These are phyloP conservation scores for Metarhizium sp. DNA, from an alignment of 2,329 filamentous ascomycete species.

Conservation along the genomic window DNA sequence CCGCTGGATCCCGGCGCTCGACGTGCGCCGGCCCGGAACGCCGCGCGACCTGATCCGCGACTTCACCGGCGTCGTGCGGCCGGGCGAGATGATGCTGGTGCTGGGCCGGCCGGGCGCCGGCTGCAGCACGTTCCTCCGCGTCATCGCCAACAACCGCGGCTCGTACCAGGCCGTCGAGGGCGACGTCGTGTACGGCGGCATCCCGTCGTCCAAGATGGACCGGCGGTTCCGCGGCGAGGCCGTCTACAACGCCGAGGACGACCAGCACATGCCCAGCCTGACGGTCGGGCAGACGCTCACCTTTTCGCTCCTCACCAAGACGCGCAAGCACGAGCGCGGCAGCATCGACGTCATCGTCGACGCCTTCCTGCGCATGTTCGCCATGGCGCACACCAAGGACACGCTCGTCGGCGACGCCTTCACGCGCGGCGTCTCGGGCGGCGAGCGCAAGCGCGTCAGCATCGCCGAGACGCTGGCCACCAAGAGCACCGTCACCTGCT, in stretches of 20 bases:
- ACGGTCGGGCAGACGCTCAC: constrained; percentile 71
- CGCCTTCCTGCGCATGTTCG: constrained; percentile 67
- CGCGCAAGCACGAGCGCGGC: constrained; percentile 52
- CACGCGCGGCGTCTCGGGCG: constrained; percentile 66
- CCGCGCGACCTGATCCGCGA: constrained; percentile 10
- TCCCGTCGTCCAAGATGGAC: constrained; percentile 57
- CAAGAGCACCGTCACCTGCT: constrained; percentile 63
- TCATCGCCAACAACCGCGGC: constrained; percentile 54
- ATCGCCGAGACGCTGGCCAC: constrained; percentile 71
- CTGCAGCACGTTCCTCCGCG: constrained; percentile 69
- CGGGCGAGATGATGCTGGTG: constrained; percentile 29
- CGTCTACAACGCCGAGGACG: constrained; percentile 70
- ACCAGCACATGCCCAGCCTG: constrained; percentile 63
- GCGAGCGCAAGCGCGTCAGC: constrained; percentile 70
- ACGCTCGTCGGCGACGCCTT: constrained; percentile 68
- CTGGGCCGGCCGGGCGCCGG: constrained; percentile 66
- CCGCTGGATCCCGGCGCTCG: constrained; percentile 22
- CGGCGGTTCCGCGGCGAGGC: constrained; percentile 66
- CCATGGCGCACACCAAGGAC: constrained; percentile 64
- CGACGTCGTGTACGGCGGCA: constrained; percentile 49
- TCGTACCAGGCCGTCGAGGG: constrained; percentile 58
- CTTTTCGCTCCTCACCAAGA: constrained; percentile 69
- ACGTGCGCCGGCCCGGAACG: not conserved
- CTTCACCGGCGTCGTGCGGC: constrained; percentile 24
- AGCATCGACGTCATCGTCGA: constrained; percentile 57